Evolutionary conservation across 176 grass and related monocot genomes (phyloP), one percentile per base, ranked within the genome.

Genomic region (Puya raimondii): DNA sequence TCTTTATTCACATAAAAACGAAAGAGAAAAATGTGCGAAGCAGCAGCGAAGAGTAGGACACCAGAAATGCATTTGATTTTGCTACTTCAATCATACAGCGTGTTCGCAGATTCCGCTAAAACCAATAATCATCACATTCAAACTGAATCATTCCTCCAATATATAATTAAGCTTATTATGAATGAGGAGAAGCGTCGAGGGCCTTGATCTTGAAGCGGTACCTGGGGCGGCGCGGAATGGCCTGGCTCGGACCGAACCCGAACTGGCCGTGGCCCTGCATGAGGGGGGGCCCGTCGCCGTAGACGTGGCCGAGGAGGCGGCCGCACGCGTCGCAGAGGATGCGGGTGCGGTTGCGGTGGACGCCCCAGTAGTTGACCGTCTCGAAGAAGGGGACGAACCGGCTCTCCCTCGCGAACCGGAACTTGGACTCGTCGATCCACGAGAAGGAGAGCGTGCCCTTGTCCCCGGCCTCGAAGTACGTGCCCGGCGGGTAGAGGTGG

Each of bases 401-500:
- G 74, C 89, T 82, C 79, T 96, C 93, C 52, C 77, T 57, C 48
- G 73, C 64, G 81, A 96, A 90, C 12, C 83, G 84, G 49, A 92
- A 77, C 53, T 74, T 83, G 51, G 86, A 84, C 67, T 89, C 86
- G 67, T 96, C 89, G 67, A 85, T 82, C 93, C 88, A 96, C 56
- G 73, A 81, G 76, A 96, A 96, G 79, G 93, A 96, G 33, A 96
- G 71, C 53, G 86, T 96, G 29, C 90, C 90, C 93, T 89, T 96
- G 88, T 87, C 89, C 13, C 93, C 88, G 4, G 88, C 86, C 76
- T 92, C 93, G 71, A 96, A 96, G 73, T 83, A 91, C 8, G 78
- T 27, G 15, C 77, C 79, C 65, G 74, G 70, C 20, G 93, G 84
- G 80, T 85, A 96, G 50, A 89, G 52, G 68, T 96, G 84, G 16